These are phyloP conservation scores for Giardia duodenalis DNA, from an alignment of 208 protist genomes.

Conservation along the genomic window DNA sequence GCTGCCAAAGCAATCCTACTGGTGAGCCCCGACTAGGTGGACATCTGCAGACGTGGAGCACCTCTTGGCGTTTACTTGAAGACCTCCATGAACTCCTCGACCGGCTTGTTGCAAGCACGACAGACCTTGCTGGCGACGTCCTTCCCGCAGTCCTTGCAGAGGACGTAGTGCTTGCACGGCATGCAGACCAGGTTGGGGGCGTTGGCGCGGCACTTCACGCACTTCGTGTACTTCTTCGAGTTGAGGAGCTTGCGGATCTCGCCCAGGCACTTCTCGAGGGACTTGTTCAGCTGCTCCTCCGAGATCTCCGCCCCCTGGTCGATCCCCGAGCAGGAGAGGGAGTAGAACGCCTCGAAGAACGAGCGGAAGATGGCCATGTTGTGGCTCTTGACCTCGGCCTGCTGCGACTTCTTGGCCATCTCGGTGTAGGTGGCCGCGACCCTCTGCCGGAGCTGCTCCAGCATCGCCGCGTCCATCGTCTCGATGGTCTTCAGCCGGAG, in stretches of 20 bases:
- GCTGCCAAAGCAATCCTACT: too few species aligned
- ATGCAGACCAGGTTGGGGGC: not conserved
- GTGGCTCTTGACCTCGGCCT: not conserved
- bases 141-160: not conserved
- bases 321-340: not conserved
- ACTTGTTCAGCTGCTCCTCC: not conserved
- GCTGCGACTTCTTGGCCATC: not conserved
- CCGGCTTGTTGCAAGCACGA: not conserved
- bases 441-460: not conserved
- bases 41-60: too few species aligned
- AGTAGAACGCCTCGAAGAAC: not conserved
- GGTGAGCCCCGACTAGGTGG: too few species aligned
- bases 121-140: not conserved
- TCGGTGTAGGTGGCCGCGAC: not conserved
- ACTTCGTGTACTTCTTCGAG: conserved; percentile 7
- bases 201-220: not conserved
- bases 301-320: not conserved
- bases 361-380: not conserved
- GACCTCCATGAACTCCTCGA: not conserved
- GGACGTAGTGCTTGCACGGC: not conserved
- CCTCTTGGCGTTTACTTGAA: conserved; percentile 19
- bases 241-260: not conserved
- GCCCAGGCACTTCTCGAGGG: not conserved
- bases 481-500: not conserved
- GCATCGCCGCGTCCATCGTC: not conserved